These are phyloP conservation scores for Pestalotiopsis sp. DNA, from an alignment of 2,329 filamentous ascomycete species.

Conservation along the genomic window DNA sequence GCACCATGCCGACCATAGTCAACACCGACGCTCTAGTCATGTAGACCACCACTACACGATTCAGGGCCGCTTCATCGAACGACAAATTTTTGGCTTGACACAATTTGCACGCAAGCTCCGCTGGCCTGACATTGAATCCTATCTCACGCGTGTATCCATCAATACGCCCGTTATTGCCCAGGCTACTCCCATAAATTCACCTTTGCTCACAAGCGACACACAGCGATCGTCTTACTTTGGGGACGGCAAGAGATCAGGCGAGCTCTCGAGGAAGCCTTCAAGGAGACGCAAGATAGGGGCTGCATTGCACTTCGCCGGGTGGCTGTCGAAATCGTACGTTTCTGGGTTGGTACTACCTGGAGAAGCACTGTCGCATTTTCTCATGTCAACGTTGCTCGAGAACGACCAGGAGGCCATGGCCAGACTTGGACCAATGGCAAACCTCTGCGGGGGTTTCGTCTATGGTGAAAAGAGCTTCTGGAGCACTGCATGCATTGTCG, in stretches of 20 bases:
- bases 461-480: slow-evolving; percentile 68
- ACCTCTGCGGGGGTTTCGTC: slow-evolving; percentile 65
- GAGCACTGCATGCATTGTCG: slow-evolving; percentile 68
- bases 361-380: slow-evolving; percentile 61
- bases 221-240: slow-evolving; percentile 50
- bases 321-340: slow-evolving; percentile 69
- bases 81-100: slow-evolving; percentile 62
- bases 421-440: slow-evolving; percentile 61
- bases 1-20: slow-evolving; percentile 38
- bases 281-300: slow-evolving; percentile 58
- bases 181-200: slow-evolving; percentile 41
- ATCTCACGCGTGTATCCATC: slow-evolving; percentile 49
- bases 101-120: slow-evolving; percentile 65
- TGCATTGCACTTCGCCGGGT: slow-evolving; percentile 60
- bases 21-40: slow-evolving; percentile 34
- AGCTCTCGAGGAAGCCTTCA: slow-evolving; percentile 34
- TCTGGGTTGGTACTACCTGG: slow-evolving; percentile 67
- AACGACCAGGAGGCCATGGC: slow-evolving; percentile 62
- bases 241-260: slow-evolving; percentile 24
- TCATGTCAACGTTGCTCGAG: slow-evolving; percentile 68
- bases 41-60: slow-evolving; percentile 47
- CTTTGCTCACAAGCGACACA: slow-evolving; percentile 37
- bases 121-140: slow-evolving; percentile 62
- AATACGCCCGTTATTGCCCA: slow-evolving; percentile 47
- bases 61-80: slow-evolving; percentile 55